Evolutionary conservation across 2,329 filamentous ascomycete species (phyloP), one percentile per base, ranked within the genome.

Genomic region (Bipolaris gigantea): DNA sequence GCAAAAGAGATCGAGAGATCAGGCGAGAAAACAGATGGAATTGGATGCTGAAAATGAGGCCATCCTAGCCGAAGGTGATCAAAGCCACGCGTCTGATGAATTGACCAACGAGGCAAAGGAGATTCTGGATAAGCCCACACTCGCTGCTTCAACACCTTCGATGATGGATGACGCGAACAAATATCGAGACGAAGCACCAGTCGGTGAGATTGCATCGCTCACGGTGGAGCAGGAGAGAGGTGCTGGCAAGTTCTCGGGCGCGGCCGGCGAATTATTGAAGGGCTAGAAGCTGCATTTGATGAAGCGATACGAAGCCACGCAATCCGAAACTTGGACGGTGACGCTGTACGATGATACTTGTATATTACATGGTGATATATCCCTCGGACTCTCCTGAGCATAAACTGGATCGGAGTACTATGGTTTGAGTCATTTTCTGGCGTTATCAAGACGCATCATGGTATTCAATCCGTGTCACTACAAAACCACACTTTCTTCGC

Each of bases 151-250:
- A 9, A 23, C 38, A 10, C 16, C n/a, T 2, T n/a, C 57, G 2
- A 48, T 44, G 0, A 36, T 21, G 0, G 62, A 66, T 32, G 62
- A 68, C 35, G 46, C 50, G 3, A 57, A 57, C 16, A 51, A 59
- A 41, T 63, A 66, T 35, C 59, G 60, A 10, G 61, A 65, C 3
- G 63, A 66, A n/a, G 30, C 23, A 8, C 15, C 36, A 23, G 30
- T 25, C 8, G 51, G 45, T 8, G 38, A 54, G 30, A 23, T 54
- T 6, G 46, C 53, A 3, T 23, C 40, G 21, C 33, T 55, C 1
- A 25, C 34, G 11, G 25, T 38, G 8, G 53, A 55, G 18, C 40
- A 54, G 5, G 32, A 40, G 19, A 21, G 42, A 18, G 34, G 43
- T 11, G 51, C 34, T 23, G 30, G 23, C 15, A 35, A 54, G 25